These are phyloP conservation scores for Ustulina deusta DNA, from an alignment of 2,329 filamentous ascomycete species.

Conservation along the genomic window DNA sequence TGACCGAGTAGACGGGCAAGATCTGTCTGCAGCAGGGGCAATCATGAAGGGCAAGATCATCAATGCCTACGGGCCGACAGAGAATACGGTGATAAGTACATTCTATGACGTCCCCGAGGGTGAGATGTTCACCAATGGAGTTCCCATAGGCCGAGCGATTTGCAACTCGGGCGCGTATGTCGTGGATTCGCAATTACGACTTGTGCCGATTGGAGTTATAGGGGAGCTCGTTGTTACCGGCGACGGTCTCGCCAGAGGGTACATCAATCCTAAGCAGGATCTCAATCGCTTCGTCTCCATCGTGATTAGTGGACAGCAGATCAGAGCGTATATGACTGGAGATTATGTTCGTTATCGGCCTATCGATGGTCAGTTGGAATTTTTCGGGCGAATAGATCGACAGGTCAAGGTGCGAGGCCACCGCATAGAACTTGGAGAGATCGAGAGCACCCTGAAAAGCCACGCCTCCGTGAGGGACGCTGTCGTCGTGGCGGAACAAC, in stretches of 20 bases:
- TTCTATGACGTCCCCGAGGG: not conserved
- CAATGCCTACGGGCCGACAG: constrained; percentile 29
- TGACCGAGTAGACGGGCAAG: constrained; percentile 18
- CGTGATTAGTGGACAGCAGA: not conserved
- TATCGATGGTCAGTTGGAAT: constrained; percentile 18
- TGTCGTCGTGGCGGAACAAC: constrained; percentile 7
- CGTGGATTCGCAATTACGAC: constrained; percentile 12
- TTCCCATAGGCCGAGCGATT: constrained; percentile 24
- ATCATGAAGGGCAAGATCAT: constrained; percentile 9
- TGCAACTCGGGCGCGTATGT: constrained; percentile 26
- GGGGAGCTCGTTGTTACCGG: constrained; percentile 30
- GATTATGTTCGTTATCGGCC: constrained; percentile 24
- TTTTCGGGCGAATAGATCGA: constrained; percentile 21
- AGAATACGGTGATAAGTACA: constrained; percentile 27
- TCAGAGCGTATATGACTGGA: constrained; percentile 23
- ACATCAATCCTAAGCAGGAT: constrained; percentile 15
- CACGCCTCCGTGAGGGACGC: constrained; percentile 17
- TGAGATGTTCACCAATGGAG: constrained; percentile 15
- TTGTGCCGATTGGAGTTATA: constrained; percentile 18
- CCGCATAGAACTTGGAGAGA: constrained; percentile 25
- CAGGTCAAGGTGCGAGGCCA: constrained; percentile 29
- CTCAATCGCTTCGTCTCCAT: constrained; percentile 8
- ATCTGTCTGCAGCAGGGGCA: not conserved
- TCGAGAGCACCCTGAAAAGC: constrained; percentile 9
- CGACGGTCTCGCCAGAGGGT: constrained; percentile 25